Percentiles rank a stretch among this genome's conserved stretches.
Conservation (phyloP, 345 rosid genomes). For the Iberis pinnata region DNA sequence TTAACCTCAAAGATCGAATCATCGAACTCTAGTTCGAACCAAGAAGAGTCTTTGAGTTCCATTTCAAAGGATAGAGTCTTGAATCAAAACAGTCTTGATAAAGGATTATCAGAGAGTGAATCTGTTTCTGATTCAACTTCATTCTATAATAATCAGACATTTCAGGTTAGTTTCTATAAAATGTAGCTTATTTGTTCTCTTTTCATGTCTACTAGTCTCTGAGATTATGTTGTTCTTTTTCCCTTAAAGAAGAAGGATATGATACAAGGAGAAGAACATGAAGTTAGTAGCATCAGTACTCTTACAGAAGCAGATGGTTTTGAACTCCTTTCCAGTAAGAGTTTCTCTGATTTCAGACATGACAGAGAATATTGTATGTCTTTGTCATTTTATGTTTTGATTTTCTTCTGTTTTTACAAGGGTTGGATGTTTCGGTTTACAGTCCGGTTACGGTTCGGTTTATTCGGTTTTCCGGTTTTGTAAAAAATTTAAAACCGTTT, state of each 20-base stretch:
- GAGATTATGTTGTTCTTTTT: too few relatives aligned
- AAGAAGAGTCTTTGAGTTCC: conserved; percentile 38
- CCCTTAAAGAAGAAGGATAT: conserved; percentile 9
- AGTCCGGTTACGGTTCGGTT: too few relatives aligned
- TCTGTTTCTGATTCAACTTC: conserved; percentile 40
- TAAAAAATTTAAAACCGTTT: too few relatives aligned
- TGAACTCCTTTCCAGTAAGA: conserved; percentile 24
- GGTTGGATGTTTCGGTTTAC: too few relatives aligned
- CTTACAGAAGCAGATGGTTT: conserved; percentile 35
- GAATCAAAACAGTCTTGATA: conserved; percentile 32
- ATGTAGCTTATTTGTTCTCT: background rate
- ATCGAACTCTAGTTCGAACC: conserved; percentile 41
- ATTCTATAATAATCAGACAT: conserved; percentile 23
- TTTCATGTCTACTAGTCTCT: conserved; percentile 1
- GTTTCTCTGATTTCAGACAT: conserved; percentile 32
- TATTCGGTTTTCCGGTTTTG: too few relatives aligned
- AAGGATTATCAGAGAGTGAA: conserved; percentile 27
- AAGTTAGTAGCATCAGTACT: conserved; percentile 39
- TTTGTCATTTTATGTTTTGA: background rate
- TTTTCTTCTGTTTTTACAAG: too few relatives aligned
- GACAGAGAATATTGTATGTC: conserved; percentile 20
- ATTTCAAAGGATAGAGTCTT: conserved; percentile 32
- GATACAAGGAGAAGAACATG: conserved; percentile 34
- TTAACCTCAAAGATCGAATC: conserved; percentile 51
- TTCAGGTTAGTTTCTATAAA: conserved; percentile 47